A percentile compares a stretch with the other conserved stretches of the same genome.
phyloP scores from a whole-genome alignment of 2,329 filamentous ascomycete species.

The Sporothrix humicola region DNA sequence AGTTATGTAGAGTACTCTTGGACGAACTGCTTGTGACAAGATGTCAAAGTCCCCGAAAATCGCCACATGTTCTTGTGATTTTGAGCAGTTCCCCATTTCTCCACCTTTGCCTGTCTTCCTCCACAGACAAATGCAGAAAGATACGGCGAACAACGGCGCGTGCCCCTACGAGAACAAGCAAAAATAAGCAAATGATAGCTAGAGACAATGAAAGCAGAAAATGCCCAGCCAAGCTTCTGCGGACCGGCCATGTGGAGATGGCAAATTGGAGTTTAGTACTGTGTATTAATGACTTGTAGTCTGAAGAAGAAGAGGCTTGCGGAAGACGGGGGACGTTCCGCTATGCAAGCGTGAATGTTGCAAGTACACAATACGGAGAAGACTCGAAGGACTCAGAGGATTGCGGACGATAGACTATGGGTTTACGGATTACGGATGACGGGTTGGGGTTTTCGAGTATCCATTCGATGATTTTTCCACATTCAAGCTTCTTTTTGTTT shows the following conservation, averaged over 20 bases:
- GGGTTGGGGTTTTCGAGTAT: no score
- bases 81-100: background rate
- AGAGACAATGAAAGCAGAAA: background rate
- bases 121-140: constrained; percentile 12
- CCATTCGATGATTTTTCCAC: background rate
- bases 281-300: no score
- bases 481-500: background rate
- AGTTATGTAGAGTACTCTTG: no score
- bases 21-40: background rate
- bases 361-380: no score
- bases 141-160: background rate
- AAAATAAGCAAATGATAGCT: background rate
- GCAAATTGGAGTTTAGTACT: background rate
- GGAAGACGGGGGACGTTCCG: no score
- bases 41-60: background rate
- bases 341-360: no score
- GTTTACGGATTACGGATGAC: no score
- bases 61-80: background rate
- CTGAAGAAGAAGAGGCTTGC: background rate
- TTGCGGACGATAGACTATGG: background rate
- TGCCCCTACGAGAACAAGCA: background rate
- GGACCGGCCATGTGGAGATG: background rate
- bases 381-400: background rate
- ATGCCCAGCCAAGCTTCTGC: background rate
- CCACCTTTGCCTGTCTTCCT: background rate